Evolutionary conservation across 73 alveolate species (phyloP), one percentile per base, ranked within the genome.

Genomic region (Blepharisma japonicum): DNA sequence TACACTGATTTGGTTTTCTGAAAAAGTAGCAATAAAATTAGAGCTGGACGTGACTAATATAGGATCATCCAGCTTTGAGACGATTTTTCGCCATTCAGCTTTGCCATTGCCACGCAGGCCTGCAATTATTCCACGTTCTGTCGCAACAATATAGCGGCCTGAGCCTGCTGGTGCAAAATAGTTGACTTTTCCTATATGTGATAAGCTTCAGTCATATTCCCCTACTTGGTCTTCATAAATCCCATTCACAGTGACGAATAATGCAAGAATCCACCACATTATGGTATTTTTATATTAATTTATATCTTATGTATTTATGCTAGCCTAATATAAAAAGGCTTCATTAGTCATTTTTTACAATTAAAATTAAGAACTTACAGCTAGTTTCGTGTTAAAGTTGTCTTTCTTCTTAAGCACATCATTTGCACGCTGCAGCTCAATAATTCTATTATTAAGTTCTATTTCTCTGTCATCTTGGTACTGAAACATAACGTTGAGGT

Each of bases 221-320:
- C 74, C 74, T n/a, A 61, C 23, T 25, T 61, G 74, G 47, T 61
- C 74, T 25, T 61, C 47, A 39, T 61, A 61, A 11, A 61, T 61
- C 1, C 74, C 23, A 9, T 2, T 11, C 11, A 39, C 74, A 14
- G 47, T 20, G 39, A 25, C 49, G 2, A 61, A 8, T 25, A 61
- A 61, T 1, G 23, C n/a, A 25, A 61, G 47, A 25, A 61, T 8
- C 47, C 74, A 39, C 14, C 14, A 61, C 74, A 61, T 61, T 32
- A 32, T 32, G 42, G 42, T 32, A 32, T 32, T 32, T 32, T 32
- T 32, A 32, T 32, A 32, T 32, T 32, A 32, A 32, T 32, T 32
- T 32, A n/a, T n/a, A n/a, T n/a, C n/a, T n/a, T n/a, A n/a, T n/a
- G n/a, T n/a, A n/a, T n/a, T n/a, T n/a, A n/a, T n/a, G n/a, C n/a